Conservation (phyloP, 345 rosid species). For the Aquilaria yunnanensis region DNA sequence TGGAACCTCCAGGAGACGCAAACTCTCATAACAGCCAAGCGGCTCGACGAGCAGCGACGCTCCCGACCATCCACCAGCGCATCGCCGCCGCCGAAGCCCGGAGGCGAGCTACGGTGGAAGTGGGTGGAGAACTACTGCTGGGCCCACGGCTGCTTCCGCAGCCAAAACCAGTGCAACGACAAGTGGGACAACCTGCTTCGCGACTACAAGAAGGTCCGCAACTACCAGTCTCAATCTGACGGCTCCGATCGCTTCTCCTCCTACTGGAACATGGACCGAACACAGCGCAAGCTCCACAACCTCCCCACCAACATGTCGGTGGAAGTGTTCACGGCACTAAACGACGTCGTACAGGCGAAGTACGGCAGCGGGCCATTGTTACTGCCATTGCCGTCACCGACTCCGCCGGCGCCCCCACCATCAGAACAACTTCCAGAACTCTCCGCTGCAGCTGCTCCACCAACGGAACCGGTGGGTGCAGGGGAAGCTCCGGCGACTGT, state of each 20-base stretch:
- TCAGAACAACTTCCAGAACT: not conserved
- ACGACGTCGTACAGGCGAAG: slow-evolving; percentile 26
- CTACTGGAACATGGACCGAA: slow-evolving; percentile 29
- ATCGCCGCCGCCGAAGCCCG: slow-evolving; percentile 6
- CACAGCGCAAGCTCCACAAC: slow-evolving; percentile 25
- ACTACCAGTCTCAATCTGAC: slow-evolving; percentile 16
- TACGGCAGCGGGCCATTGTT: slow-evolving; percentile 1
- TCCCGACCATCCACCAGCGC: slow-evolving; percentile 11
- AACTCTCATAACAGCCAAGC: slow-evolving; percentile 28
- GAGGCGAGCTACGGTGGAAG: slow-evolving; percentile 27
- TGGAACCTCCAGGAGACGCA: slow-evolving; percentile 34
- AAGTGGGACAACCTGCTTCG: slow-evolving; percentile 42
- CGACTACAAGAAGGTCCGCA: slow-evolving; percentile 30
- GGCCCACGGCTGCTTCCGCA: slow-evolving; percentile 27
- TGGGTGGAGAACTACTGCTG: slow-evolving; percentile 40
- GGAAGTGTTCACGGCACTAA: slow-evolving; percentile 26
- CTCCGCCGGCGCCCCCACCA: not conserved
- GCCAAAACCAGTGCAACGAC: slow-evolving; percentile 43
- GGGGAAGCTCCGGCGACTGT: slow-evolving; percentile 11
- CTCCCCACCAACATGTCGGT: slow-evolving; percentile 29
- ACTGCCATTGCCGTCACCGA: no score
- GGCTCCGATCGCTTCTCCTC: slow-evolving; percentile 12
- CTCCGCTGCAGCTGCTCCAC: not conserved
- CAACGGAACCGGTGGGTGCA: not conserved
- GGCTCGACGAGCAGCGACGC: slow-evolving; percentile 31